Evolutionary conservation across 805 yeast genomes (phyloP), one percentile per base, ranked within the genome.

Genomic region (Kregervanrija fluxuum): DNA sequence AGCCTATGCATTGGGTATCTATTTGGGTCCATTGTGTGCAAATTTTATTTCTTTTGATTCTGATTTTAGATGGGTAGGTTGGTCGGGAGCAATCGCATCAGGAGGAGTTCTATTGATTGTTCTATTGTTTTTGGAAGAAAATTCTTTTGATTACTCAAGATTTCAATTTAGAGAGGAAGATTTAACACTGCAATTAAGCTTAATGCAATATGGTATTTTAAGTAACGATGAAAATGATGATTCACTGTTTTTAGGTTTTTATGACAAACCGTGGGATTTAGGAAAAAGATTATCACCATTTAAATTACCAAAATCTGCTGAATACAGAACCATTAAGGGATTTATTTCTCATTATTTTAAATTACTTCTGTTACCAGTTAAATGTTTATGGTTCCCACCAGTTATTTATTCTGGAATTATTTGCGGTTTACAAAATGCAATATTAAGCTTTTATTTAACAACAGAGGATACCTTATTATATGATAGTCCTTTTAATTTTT

Each of bases 381-480:
- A 49, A n/a, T 58, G 64, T 40, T 35, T 62, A 3, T 48, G 53
- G 42, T 79, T 78, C 55, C 86, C 86, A 1, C 80, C 85, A 1
- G 80, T 79, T 10, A 61, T 81, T 49, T 66, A 74, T 30, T 71
- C 82, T 2, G 86, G 87, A n/a, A 48, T 79, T 8, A 77, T 81
- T 49, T 84, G 90, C 88, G 91, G 91, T 16, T 69, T 79, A 45
- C 90, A 84, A 58, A 85, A 82, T 57, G 85, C 88, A 0, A 77
- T 82, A 56, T 67, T 84, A 50, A 74, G 89, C 0, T 84, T 85
- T 56, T 85, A 84, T 61, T 61, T 85, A 48, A 83, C 90, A 1
- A 76, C 85, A 3, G 82, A 82, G 56, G 89, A 83, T 48, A 79
- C 80, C 36, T 65, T 67, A 48, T 80, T 78, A 61, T 76, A 75